A percentile compares a stretch with the other conserved stretches of the same genome.
Conservation (phyloP, 495 filamentous ascomycete genomes). For the Parachaetomium inaequale region DNA sequence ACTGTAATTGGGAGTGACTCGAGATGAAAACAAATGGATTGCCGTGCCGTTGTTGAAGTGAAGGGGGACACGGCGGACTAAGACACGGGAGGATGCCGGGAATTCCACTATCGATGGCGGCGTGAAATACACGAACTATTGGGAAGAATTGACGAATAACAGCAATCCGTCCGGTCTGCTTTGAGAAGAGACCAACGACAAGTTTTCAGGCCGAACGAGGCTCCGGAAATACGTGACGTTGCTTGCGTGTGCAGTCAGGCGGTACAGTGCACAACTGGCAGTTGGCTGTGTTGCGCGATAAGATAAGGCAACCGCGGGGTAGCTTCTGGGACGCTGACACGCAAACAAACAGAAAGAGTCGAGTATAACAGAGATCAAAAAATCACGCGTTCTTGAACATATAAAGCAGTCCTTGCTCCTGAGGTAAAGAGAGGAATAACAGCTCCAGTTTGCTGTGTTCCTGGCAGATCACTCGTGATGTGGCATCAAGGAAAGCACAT, state of each 20-base stretch:
- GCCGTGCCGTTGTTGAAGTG: neutral
- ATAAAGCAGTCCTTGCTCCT: neutral
- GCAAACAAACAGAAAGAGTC: neutral
- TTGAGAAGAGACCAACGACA: neutral
- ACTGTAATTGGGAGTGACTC: neutral
- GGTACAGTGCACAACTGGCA: neutral
- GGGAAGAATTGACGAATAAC: neutral
- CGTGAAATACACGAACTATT: neutral
- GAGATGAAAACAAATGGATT: neutral
- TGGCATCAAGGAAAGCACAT: conserved; percentile 3
- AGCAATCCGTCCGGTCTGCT: neutral
- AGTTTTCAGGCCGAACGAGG: neutral
- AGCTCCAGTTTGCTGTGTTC: neutral
- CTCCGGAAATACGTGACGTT: neutral
- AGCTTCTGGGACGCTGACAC: neutral
- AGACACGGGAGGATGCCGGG: neutral
- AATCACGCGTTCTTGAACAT: neutral
- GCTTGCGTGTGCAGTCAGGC: neutral
- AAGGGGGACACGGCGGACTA: neutral
- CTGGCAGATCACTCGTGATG: neutral
- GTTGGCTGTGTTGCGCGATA: conserved; percentile 11
- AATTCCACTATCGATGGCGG: neutral
- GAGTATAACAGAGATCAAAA: neutral
- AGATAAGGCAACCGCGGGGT: conserved; percentile 23
- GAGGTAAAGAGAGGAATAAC: neutral